Evolutionary conservation across 106 monocot genomes (phyloP), one percentile per base, ranked within the genome.

Genomic region (Dendrobium huoshanense): DNA sequence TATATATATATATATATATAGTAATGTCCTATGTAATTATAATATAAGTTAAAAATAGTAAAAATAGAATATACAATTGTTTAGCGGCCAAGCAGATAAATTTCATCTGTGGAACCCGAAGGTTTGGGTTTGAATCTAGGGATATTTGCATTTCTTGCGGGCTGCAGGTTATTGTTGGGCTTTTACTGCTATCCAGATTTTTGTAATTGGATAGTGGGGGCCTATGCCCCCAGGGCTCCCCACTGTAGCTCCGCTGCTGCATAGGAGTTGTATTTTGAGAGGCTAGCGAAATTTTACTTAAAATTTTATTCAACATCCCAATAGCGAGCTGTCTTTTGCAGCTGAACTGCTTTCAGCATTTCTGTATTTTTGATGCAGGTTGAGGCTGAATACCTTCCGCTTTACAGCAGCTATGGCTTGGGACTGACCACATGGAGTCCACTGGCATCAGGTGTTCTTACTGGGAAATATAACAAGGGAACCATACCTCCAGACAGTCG

Each of bases 381-480:
- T 79, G 97, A 98, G 77, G 75, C 81, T 42, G 97, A 98, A 79
- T 98, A 86, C 73, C 55, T 94, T 55, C 97, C 97, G 16, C 88
- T 98, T 67, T 98, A 94, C 83, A 98, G 82, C 64, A 86, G 81
- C 20, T 89, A 98, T 82, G 96, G 94, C 20, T 3, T 95, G 13
- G 97, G 97, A 79, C 87, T 98, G 49, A 92, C 97, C 1, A 98
- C 97, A 76, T 98, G 92, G 97, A 98, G 97, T 84, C 97, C 97
- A 51, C 80, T 98, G 11, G 92, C 94, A 73, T 98, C 94, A 5
- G 97, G 97, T 44, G 94, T 94, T 55, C 92, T 98, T 16, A 94
- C 91, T 75, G 97, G 94, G 67, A 94, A 98, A 79, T 98, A 97
- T 72, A 87, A 5, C 86, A 92, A 85, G 78, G 92, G 88, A 80